phyloP scores from a whole-genome alignment of 1,139 yeast genomes.

The Blastobotrys ciferrii region DNA sequence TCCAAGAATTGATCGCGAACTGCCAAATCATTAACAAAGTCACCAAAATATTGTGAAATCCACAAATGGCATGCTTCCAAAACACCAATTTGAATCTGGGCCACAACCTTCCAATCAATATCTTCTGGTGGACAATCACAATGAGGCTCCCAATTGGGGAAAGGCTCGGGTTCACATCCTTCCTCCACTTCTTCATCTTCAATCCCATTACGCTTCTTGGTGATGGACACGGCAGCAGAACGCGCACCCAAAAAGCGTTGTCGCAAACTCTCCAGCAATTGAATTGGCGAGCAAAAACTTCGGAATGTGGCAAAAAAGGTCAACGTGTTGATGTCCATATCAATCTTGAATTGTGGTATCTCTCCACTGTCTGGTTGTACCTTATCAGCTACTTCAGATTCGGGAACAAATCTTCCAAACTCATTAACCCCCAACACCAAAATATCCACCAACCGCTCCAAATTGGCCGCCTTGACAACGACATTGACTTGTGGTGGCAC shows the following conservation, averaged over 20 bases:
- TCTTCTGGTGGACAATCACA: constrained; percentile 35
- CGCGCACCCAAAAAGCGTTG: constrained; percentile 57
- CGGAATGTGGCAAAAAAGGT: constrained; percentile 66
- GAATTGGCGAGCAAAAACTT: constrained; percentile 56
- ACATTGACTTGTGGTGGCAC: constrained; percentile 32
- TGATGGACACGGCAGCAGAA: constrained; percentile 55
- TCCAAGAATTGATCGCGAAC: constrained; percentile 64
- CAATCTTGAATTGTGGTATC: constrained; percentile 46
- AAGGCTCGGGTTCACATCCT: constrained; percentile 22
- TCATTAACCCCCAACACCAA: constrained; percentile 60
- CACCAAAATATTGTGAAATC: constrained; percentile 69
- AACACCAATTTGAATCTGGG: constrained; percentile 77
- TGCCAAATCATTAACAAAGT: constrained; percentile 66
- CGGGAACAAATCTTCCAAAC: constrained; percentile 50
- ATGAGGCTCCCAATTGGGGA: constrained; percentile 44
- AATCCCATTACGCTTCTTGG: background rate
- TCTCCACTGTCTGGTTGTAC: constrained; percentile 32
- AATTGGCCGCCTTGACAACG: constrained; percentile 58
- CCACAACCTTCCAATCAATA: constrained; percentile 55
- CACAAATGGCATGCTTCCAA: constrained; percentile 73
- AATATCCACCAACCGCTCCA: constrained; percentile 60
- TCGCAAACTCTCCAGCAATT: constrained; percentile 49
- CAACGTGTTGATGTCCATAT: constrained; percentile 56
- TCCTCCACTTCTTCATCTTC: background rate
- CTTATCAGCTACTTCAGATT: constrained; percentile 22